These are phyloP conservation scores for Leishmania mexicana DNA, from an alignment of 208 protist species.

Conservation along the genomic window DNA sequence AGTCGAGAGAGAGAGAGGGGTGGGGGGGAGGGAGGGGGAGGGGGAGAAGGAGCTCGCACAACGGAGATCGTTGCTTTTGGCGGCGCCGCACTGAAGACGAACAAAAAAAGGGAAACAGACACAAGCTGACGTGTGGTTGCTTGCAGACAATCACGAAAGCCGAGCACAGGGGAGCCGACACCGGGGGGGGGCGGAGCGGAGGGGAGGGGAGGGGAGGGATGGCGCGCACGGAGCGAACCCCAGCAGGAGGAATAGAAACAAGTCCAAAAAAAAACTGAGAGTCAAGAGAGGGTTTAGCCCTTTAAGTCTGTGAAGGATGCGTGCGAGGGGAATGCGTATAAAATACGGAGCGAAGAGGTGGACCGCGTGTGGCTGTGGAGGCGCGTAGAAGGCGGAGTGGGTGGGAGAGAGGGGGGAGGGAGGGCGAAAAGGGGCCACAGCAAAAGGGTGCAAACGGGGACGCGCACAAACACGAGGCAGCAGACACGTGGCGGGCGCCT, in stretches of 20 bases:
- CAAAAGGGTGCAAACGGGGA: not conserved
- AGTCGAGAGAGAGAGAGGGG: not conserved
- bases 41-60: not conserved
- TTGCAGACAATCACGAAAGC: not conserved
- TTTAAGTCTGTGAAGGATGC: not conserved
- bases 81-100: not conserved
- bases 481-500: not conserved
- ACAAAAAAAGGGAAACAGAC: not conserved
- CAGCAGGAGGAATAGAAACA: slow-evolving; percentile 1
- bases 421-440: not conserved
- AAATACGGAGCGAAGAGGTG: not conserved
- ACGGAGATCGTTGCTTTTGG: not conserved
- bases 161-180: not conserved
- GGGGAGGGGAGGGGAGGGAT: not conserved
- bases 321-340: not conserved
- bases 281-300: not conserved
- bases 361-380: not conserved
- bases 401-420: not conserved
- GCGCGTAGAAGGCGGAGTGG: not conserved
- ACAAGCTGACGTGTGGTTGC: not conserved
- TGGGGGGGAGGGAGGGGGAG: not conserved
- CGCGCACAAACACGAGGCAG: not conserved
- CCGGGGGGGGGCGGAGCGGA: not conserved
- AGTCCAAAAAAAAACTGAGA: not conserved
- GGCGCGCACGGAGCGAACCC: not conserved